Evolutionary conservation across 768 basidiomycete species (phyloP).

Genomic region (Sutorius australiensis): DNA sequence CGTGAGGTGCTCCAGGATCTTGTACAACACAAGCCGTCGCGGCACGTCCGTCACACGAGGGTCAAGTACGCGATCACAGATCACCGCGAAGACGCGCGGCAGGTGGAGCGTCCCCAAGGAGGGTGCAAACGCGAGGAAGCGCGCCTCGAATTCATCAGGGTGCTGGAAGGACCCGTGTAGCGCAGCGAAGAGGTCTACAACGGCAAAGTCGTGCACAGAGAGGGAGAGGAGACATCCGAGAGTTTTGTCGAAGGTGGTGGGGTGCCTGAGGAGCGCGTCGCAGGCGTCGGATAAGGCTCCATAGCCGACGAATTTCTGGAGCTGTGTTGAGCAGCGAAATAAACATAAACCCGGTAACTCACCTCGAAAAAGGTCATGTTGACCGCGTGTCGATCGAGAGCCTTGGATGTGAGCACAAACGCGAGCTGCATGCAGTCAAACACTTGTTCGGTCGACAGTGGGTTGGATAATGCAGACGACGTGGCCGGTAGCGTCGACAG

Average conservation of each 20-base stretch:
- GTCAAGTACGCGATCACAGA: slow-evolving; percentile 49
- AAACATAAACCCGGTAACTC: slow-evolving; percentile 30
- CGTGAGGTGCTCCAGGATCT: slow-evolving; percentile 60
- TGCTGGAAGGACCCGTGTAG: slow-evolving; percentile 37
- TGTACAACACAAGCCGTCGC: slow-evolving; percentile 54
- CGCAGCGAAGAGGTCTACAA: slow-evolving; percentile 51
- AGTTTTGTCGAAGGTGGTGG: slow-evolving; percentile 47
- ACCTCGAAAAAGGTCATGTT: slow-evolving; percentile 71
- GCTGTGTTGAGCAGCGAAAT: slow-evolving; percentile 13
- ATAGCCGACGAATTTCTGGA: slow-evolving; percentile 52
- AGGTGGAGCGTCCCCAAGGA: slow-evolving; percentile 50
- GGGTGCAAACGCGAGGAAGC: slow-evolving; percentile 38
- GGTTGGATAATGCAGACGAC: slow-evolving; percentile 25
- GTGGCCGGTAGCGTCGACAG: slow-evolving; percentile 51
- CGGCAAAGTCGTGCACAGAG: slow-evolving; percentile 59
- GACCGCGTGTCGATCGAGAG: slow-evolving; percentile 49
- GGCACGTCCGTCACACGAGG: slow-evolving; percentile 32
- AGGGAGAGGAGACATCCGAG: slow-evolving; percentile 69
- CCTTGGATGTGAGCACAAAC: slow-evolving; percentile 63
- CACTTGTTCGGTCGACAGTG: slow-evolving; percentile 37
- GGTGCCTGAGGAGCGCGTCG: slow-evolving; percentile 45
- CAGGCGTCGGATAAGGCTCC: slow-evolving; percentile 59
- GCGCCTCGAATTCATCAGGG: slow-evolving; percentile 38
- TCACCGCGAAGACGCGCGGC: slow-evolving; percentile 57
- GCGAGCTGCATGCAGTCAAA: slow-evolving; percentile 56